These are phyloP conservation scores for Cladosporium colombiae DNA, from an alignment of 2,329 filamentous ascomycete species.

Conservation along the genomic window DNA sequence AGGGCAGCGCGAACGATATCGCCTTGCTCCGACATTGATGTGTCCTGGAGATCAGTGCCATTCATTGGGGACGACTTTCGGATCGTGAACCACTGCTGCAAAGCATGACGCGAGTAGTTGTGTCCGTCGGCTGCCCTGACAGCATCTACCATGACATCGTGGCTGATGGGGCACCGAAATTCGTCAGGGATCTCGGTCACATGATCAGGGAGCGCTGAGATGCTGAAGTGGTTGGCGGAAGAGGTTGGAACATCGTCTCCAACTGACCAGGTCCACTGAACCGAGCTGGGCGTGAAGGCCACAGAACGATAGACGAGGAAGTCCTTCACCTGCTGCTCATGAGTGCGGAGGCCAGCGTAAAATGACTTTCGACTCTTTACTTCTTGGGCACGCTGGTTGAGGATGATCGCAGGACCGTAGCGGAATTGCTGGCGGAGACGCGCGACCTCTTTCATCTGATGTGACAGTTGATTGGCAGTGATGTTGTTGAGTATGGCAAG, in stretches of 20 bases:
- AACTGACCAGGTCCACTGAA: constrained; percentile 32
- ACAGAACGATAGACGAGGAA: constrained; percentile 33
- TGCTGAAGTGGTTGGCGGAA: neutral
- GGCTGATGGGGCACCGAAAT: constrained; percentile 36
- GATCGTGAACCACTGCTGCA: constrained; percentile 39
- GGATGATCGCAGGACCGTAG: neutral
- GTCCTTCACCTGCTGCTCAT: constrained; percentile 31
- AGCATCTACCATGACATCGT: constrained; percentile 38
- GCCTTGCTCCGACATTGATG: constrained; percentile 28
- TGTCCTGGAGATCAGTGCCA: constrained; percentile 31
- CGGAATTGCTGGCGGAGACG: neutral
- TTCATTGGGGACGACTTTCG: constrained; percentile 37
- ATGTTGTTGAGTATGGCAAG: neutral
- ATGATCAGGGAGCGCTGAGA: neutral
- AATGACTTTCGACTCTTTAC: neutral
- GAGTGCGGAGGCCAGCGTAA: constrained; percentile 22
- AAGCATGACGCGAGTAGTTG: constrained; percentile 39
- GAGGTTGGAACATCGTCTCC: constrained; percentile 32
- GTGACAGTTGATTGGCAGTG: neutral
- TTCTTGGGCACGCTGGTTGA: neutral
- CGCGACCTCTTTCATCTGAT: neutral
- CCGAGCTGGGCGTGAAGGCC: constrained; percentile 17
- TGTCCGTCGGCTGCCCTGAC: constrained; percentile 37
- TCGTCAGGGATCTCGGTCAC: neutral
- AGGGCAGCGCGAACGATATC: constrained; percentile 25